Conservation (phyloP, 352 stramenopile species). For the Pythium phragmiticola region DNA sequence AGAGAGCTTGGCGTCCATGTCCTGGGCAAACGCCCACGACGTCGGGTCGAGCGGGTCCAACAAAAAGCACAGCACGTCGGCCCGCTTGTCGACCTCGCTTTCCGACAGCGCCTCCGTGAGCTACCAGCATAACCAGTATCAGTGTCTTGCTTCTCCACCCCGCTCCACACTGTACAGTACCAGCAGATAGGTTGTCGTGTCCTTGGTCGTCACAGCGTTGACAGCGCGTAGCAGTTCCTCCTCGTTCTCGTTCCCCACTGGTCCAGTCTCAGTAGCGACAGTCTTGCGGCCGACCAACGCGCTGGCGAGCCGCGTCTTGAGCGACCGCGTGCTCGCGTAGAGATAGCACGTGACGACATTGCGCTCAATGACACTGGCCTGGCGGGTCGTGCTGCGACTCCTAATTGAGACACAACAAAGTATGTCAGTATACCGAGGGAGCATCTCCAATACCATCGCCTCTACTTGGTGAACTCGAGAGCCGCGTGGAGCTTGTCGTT, state of each 20-base stretch:
- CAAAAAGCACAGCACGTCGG: constrained; percentile 70
- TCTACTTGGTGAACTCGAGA: constrained; percentile 58
- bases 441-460: no score
- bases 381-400: constrained; percentile 53
- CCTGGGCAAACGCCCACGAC: constrained; percentile 47
- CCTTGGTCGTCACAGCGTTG: constrained; percentile 46
- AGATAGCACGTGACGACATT: constrained; percentile 77
- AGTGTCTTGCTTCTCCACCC: neutral
- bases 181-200: constrained; percentile 64
- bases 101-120: constrained; percentile 62
- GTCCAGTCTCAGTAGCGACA: constrained; percentile 10
- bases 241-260: constrained; percentile 6
- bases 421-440: neutral
- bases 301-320: constrained; percentile 56
- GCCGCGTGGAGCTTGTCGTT: constrained; percentile 68
- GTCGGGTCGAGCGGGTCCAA: constrained; percentile 53
- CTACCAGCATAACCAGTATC: constrained; percentile 27
- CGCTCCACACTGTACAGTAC: constrained; percentile 27
- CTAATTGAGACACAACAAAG: constrained; percentile 19
- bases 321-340: constrained; percentile 40
- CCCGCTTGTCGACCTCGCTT: constrained; percentile 66
- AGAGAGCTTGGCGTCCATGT: constrained; percentile 54
- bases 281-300: constrained; percentile 49
- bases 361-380: constrained; percentile 56
- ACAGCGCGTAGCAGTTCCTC: constrained; percentile 52